Evolutionary conservation across 2,329 filamentous ascomycete genomes (phyloP), one percentile per base, ranked within the genome.

Genomic region (Aspergillus tanneri): DNA sequence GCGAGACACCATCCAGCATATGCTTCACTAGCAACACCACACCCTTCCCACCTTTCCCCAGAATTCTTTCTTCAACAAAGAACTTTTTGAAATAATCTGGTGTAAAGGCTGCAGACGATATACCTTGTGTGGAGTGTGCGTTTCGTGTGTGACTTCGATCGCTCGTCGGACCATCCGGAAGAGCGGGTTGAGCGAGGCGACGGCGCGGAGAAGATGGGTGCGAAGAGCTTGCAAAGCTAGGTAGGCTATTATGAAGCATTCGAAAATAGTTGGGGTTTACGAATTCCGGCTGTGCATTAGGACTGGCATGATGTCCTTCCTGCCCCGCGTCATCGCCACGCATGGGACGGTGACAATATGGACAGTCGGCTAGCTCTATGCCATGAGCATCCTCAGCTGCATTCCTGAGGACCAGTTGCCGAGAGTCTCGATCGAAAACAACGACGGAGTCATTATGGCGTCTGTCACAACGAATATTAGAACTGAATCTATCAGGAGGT

Each of bases 1-100:
- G 77, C 24, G 85, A 81, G 36, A 95, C 92, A 18, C 89, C 86
- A 67, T 97, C 93, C 49, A 99, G 83, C 57, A 95, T 80, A 71
- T 99, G 93, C 50, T 88, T 84, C 8, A 99, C 93, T n/a, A 97
- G 78, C 38, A 99, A 72, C 2, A 99, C 93, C 3, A 99, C 90
- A 0, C 93, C 93, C 65, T 96, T 96, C 3, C 95, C 93, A 18
- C 95, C 93, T 62, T 87, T 82, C 0, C 93, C 93, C 0, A 99
- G 77, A 61, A 92, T 86, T 4, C 81, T 79, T 69, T 97, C 89
- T 61, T 95, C 91, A 3, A 90, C 84, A 62, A 99, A 99, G 70
- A 96, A 97, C 11, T 83, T 86, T 60, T 87, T 83, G 73, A 97
- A 97, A 65, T 97, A 99, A 58, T 91, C 85, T 5, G 87, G 91